phyloP scores from a whole-genome alignment of 768 basidiomycete species.

The Tylopilus vinaceipallidus region DNA sequence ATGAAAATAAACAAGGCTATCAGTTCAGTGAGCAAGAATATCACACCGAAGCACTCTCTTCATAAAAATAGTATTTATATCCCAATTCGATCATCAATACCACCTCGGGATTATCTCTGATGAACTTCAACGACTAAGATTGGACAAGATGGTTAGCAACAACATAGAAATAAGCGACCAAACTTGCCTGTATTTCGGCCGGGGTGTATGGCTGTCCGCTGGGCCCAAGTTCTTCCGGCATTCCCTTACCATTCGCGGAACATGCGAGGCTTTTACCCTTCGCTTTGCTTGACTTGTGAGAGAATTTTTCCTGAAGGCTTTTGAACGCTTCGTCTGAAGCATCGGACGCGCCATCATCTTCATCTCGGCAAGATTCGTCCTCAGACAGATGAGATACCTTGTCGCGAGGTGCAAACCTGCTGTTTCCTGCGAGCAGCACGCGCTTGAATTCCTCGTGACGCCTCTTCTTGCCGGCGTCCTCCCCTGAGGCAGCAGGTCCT shows the following conservation, averaged over 20 bases:
- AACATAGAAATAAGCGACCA: neutral
- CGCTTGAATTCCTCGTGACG: conserved; percentile 48
- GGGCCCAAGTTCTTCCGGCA: conserved; percentile 52
- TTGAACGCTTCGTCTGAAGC: conserved; percentile 48
- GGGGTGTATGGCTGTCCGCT: conserved; percentile 74
- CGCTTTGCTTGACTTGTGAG: conserved; percentile 32
- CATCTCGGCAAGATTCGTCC: conserved; percentile 24
- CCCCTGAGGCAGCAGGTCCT: neutral
- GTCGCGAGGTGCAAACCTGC: conserved; percentile 30
- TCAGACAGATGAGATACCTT: conserved; percentile 18
- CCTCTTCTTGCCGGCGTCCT: conserved; percentile 49
- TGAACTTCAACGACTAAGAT: conserved; percentile 45
- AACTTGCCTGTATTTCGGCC: conserved; percentile 63
- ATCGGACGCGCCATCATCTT: conserved; percentile 33
- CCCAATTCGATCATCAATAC: conserved; percentile 81
- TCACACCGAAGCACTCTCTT: conserved; percentile 75
- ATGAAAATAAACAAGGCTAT: conserved; percentile 10
- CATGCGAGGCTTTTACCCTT: conserved; percentile 36
- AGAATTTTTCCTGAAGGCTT: conserved; percentile 48
- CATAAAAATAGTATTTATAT: conserved; percentile 82
- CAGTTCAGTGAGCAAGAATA: neutral
- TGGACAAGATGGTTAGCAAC: neutral
- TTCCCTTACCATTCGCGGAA: conserved; percentile 33
- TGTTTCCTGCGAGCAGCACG: conserved; percentile 50
- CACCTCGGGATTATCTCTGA: conserved; percentile 61